Evolutionary conservation across 441 rosid genomes (phyloP).

Genomic region (Jatropha multifida): DNA sequence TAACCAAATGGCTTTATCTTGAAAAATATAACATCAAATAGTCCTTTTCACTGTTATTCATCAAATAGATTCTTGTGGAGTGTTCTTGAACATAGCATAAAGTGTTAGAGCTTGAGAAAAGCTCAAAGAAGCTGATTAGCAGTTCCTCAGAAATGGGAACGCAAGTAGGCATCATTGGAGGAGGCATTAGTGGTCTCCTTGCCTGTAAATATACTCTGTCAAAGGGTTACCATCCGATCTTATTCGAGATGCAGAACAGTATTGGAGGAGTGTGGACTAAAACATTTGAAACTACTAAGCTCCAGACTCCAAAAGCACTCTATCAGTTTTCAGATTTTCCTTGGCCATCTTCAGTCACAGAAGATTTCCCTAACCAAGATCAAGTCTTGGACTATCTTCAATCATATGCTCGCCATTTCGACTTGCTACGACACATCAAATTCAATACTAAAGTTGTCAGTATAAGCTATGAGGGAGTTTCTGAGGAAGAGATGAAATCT

Average conservation of each 20-base stretch:
- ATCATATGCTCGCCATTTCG: conserved; percentile 35
- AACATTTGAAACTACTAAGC: conserved; percentile 39
- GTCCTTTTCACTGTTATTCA: too few relatives aligned
- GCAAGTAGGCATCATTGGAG: conserved; percentile 39
- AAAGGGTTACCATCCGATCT: conserved; percentile 38
- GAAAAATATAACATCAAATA: too few relatives aligned
- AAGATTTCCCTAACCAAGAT: conserved; percentile 32
- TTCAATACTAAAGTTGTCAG: conserved; percentile 39
- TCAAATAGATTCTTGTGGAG: too few relatives aligned
- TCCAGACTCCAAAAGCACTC: conserved; percentile 34
- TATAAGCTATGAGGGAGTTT: conserved; percentile 24
- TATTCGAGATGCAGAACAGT: conserved; percentile 38
- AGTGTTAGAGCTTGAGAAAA: too few relatives aligned
- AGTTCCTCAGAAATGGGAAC: neutral
- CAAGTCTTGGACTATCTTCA: conserved; percentile 36
- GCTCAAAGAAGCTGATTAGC: neutral
- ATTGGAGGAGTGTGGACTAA: conserved; percentile 47
- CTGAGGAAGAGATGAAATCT: conserved; percentile 26
- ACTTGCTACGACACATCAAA: conserved; percentile 34
- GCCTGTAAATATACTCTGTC: conserved; percentile 45
- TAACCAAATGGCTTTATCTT: too few relatives aligned
- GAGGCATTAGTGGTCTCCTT: conserved; percentile 48
- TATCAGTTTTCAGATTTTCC: conserved; percentile 54
- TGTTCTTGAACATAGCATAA: too few relatives aligned
- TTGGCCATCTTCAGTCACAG: conserved; percentile 39